A percentile compares a stretch with the other conserved stretches of the same genome.
Conservation (phyloP, 148 eudicot genomes). For the Arctostaphylos glauca region DNA sequence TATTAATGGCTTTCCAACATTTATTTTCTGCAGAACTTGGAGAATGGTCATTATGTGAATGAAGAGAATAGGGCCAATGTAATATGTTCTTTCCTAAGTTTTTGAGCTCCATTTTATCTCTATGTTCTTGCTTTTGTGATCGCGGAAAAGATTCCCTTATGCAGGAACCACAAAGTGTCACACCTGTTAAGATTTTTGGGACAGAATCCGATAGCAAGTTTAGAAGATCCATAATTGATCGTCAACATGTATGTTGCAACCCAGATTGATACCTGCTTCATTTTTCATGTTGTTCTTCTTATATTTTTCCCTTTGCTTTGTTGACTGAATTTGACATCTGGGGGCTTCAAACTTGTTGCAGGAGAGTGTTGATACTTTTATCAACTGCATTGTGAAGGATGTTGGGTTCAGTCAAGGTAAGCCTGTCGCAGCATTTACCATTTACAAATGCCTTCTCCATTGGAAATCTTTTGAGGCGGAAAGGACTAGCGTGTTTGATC, state of each 20-base stretch:
- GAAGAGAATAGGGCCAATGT: slow-evolving; percentile 50
- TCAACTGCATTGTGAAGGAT: slow-evolving; percentile 71
- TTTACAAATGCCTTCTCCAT: slow-evolving; percentile 88
- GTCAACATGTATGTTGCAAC: slow-evolving; percentile 56
- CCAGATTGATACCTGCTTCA: not conserved
- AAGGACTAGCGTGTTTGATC: slow-evolving; percentile 94
- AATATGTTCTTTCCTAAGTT: slow-evolving; percentile 17
- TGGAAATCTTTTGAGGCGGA: slow-evolving; percentile 99
- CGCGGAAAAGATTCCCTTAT: not conserved
- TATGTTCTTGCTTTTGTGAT: slow-evolving; percentile 1
- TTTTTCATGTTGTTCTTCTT: not conserved
- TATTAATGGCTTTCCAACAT: not conserved
- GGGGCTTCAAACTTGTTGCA: slow-evolving; percentile 33
- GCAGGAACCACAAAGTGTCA: slow-evolving; percentile 60
- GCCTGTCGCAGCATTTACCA: slow-evolving; percentile 94
- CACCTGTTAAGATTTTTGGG: slow-evolving; percentile 61
- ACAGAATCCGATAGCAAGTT: slow-evolving; percentile 61
- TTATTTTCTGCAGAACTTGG: slow-evolving; percentile 45
- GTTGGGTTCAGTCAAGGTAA: slow-evolving; percentile 90
- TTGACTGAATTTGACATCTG: slow-evolving; percentile 1
- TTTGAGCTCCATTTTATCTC: not conserved
- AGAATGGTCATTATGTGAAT: slow-evolving; percentile 59
- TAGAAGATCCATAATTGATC: slow-evolving; percentile 55
- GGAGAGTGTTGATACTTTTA: slow-evolving; percentile 89
- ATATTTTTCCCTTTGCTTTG: not conserved